phyloP scores from a whole-genome alignment of 2,329 filamentous ascomycete genomes.

The Ophiostoma triangulosporum region DNA sequence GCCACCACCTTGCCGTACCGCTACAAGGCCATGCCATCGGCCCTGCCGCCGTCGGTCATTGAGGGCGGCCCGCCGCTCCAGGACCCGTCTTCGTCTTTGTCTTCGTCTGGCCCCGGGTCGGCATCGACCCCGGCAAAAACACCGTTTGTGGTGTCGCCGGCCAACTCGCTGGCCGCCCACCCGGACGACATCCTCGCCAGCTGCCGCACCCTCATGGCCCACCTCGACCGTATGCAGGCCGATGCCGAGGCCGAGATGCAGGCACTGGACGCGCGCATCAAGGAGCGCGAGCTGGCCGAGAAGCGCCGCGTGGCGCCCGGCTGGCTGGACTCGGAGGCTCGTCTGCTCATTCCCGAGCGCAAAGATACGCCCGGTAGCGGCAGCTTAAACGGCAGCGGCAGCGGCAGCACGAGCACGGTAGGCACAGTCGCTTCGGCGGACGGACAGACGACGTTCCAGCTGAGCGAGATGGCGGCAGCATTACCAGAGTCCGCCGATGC shows the following conservation, averaged over 20 bases:
- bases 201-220: slow-evolving; percentile 63
- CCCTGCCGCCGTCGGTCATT: slow-evolving; percentile 58
- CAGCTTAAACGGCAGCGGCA: slow-evolving; percentile 14
- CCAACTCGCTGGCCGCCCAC: slow-evolving; percentile 72
- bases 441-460: neutral
- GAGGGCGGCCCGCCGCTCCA: slow-evolving; percentile 21
- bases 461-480: slow-evolving; percentile 13
- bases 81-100: neutral
- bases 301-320: slow-evolving; percentile 68
- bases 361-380: slow-evolving; percentile 19
- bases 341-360: slow-evolving; percentile 55
- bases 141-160: slow-evolving; percentile 63
- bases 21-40: slow-evolving; percentile 80
- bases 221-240: slow-evolving; percentile 55
- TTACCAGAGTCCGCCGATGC: neutral
- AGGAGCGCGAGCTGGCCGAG: slow-evolving; percentile 57
- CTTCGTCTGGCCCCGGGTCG: neutral
- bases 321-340: slow-evolving; percentile 63
- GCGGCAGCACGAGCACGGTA: neutral
- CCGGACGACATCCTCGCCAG: slow-evolving; percentile 75
- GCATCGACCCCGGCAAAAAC: slow-evolving; percentile 30
- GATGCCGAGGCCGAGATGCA: slow-evolving; percentile 55
- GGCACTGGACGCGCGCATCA: slow-evolving; percentile 55
- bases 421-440: slow-evolving; percentile 4
- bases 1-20: slow-evolving; percentile 89